phyloP scores from a whole-genome alignment of 2,329 filamentous ascomycete genomes.

The Pseudocercospora vitis region DNA sequence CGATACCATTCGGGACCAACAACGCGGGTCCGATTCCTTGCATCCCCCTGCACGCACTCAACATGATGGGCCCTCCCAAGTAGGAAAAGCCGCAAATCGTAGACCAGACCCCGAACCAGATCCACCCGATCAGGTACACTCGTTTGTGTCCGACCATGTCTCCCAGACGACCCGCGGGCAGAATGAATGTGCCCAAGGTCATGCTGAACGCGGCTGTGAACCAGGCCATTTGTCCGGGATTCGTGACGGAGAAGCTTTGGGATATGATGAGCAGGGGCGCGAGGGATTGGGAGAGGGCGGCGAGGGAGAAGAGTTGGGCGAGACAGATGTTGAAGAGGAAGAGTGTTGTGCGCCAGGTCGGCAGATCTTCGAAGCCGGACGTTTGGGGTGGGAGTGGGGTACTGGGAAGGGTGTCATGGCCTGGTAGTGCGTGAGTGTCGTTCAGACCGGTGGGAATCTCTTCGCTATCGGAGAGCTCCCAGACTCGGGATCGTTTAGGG shows the following conservation, averaged over 20 bases:
- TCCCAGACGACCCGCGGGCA: slow-evolving; percentile 48
- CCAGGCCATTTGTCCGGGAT: slow-evolving; percentile 47
- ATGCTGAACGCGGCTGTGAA: slow-evolving; percentile 46
- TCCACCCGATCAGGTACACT: slow-evolving; percentile 51
- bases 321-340: slow-evolving; percentile 29
- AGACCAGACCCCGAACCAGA: slow-evolving; percentile 53
- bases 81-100: slow-evolving; percentile 47
- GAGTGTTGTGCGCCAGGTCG: slow-evolving; percentile 25
- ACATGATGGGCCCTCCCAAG: slow-evolving; percentile 42
- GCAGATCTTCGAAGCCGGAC: background rate
- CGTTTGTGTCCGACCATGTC: slow-evolving; percentile 51
- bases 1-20: slow-evolving; percentile 63
- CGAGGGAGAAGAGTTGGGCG: slow-evolving; percentile 18
- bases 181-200: slow-evolving; percentile 48
- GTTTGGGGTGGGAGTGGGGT: background rate
- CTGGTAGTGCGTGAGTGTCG: background rate
- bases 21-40: slow-evolving; percentile 62
- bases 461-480: background rate
- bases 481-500: background rate
- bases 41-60: slow-evolving; percentile 40
- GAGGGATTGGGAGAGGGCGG: slow-evolving; percentile 18
- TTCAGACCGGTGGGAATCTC: background rate
- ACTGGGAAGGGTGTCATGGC: slow-evolving; percentile 37
- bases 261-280: slow-evolving; percentile 40
- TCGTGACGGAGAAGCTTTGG: slow-evolving; percentile 40